Percentiles rank a stretch among this genome's conserved stretches.
These are phyloP conservation scores for Ustilago vetiveriae DNA, from an alignment of 1,284 basidiomycete species.

Conservation along the genomic window DNA sequence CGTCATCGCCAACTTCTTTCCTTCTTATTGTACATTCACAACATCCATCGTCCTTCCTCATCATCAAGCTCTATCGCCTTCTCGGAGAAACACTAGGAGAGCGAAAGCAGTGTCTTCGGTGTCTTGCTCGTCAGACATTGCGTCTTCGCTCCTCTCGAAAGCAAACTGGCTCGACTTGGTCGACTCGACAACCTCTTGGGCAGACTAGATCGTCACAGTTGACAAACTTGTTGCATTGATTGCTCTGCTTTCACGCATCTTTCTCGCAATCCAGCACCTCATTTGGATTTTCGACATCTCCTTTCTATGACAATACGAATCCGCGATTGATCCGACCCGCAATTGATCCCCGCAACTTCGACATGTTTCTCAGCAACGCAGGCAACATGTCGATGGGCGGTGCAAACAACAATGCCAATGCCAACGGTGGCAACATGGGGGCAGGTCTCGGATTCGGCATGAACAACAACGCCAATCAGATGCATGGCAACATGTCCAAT, in stretches of 20 bases:
- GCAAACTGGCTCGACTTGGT: too few relatives aligned
- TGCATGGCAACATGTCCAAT: conserved; percentile 45
- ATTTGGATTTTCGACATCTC: background rate
- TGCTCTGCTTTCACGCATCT: too few relatives aligned
- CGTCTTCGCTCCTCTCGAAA: too few relatives aligned
- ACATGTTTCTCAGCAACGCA: conserved; percentile 46
- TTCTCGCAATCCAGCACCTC: too few relatives aligned
- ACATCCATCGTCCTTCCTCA: too few relatives aligned
- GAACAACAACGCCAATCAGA: conserved; percentile 40
- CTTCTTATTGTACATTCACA: background rate
- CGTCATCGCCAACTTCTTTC: background rate
- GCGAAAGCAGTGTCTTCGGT: too few relatives aligned
- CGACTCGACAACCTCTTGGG: too few relatives aligned
- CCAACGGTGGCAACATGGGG: conserved; percentile 32
- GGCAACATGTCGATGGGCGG: conserved; percentile 44
- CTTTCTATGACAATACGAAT: conserved; percentile 9
- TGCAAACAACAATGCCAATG: conserved; percentile 26
- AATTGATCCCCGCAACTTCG: background rate
- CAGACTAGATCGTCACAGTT: too few relatives aligned
- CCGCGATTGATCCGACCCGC: background rate
- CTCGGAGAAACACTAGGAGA: too few relatives aligned
- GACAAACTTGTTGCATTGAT: too few relatives aligned
- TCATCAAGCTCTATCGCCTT: too few relatives aligned
- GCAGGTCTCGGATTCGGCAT: conserved; percentile 37
- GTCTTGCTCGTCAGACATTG: too few relatives aligned